Base-by-base conservation (phyloP, 179 eudicot genomes). In the Monotropa hypopitys region DNA sequence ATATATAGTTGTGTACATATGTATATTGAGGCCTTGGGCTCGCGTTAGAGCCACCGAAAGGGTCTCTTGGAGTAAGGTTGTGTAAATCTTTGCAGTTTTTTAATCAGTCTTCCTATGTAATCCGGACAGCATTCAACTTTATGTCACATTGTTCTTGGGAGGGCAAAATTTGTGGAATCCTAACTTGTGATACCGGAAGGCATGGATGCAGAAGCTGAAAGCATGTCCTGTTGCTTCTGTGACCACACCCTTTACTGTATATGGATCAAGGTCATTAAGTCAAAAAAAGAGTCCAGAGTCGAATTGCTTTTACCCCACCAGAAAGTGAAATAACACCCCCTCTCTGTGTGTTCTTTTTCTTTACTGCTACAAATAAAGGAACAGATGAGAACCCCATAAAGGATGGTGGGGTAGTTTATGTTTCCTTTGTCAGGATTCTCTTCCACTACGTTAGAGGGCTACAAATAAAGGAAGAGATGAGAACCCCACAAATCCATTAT, bases 251-350 rank as follows among this genome's bases (percentile, higher is more conserved):
- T 33, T 43, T 61, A 23, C 42, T 33, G 45, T 40, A 16, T 78
- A 38, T 63, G 32, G 76, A 57, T 61, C 76, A 71, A 69, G 73
- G 81, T 73, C 80, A 80, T 80, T 73, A 75, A 45, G 81, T 73
- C 80, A 80, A 81, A 76, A 75, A 45, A 72, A 53, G 54, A 32
- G 74, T 74, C 81, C n/a, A n/a, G 51, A 43, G 89, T 82, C 85
- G 80, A 80, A 76, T 40, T 75, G 56, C 80, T 81, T 86, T 83
- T 53, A 45, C 84, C 82, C 82, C 85, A 84, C 87, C 59, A 69
- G 86, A 87, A 82, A 85, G 86, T 79, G 88, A 87, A 80, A 42
- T 82, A 28, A 81, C 90, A 61, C 81, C 47, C 83, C 5, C 40
- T 38, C 40, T 38, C 40, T 1, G 72, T 80, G 28, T 61, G 76